These are phyloP conservation scores for Salicornia ramosissima DNA, from an alignment of 148 eudicot genomes.

Conservation along the genomic window DNA sequence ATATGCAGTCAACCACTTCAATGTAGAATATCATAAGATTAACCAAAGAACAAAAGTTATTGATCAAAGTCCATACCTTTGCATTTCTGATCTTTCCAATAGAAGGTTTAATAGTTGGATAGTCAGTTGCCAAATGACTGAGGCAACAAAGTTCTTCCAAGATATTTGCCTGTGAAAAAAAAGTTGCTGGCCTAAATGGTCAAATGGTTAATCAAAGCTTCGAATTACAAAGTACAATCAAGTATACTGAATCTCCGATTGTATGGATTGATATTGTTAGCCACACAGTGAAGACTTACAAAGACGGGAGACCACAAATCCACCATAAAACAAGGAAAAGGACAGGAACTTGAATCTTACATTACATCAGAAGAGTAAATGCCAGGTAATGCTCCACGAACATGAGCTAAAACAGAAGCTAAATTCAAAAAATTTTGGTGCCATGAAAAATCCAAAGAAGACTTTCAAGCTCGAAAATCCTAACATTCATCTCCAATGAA, in stretches of 20 bases:
- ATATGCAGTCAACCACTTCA: conserved; percentile 8
- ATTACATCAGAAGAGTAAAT: neutral
- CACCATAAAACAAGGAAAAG: neutral
- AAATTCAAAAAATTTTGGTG: neutral
- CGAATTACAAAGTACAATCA: neutral
- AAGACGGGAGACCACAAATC: neutral
- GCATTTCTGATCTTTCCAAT: conserved; percentile 59
- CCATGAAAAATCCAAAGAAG: neutral
- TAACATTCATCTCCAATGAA: neutral
- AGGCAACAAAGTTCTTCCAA: conserved; percentile 64
- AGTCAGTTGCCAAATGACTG: conserved; percentile 34
- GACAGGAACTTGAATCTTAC: neutral
- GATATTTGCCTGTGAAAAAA: conserved; percentile 49
- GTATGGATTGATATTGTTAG: conserved; percentile 9
- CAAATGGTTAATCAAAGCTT: neutral
- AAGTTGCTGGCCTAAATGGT: conserved; percentile 8
- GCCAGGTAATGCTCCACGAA: too few species aligned
- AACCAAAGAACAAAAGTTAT: conserved; percentile 9
- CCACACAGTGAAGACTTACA: neutral
- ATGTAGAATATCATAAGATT: neutral
- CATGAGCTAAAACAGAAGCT: too few species aligned
- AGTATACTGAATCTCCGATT: neutral
- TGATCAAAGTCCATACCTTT: conserved; percentile 39
- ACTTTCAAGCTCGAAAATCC: neutral
- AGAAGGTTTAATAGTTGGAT: conserved; percentile 38